Evolutionary conservation across 768 basidiomycete genomes (phyloP), one percentile per base, ranked within the genome.

Genomic region (Jaapia argillacea): DNA sequence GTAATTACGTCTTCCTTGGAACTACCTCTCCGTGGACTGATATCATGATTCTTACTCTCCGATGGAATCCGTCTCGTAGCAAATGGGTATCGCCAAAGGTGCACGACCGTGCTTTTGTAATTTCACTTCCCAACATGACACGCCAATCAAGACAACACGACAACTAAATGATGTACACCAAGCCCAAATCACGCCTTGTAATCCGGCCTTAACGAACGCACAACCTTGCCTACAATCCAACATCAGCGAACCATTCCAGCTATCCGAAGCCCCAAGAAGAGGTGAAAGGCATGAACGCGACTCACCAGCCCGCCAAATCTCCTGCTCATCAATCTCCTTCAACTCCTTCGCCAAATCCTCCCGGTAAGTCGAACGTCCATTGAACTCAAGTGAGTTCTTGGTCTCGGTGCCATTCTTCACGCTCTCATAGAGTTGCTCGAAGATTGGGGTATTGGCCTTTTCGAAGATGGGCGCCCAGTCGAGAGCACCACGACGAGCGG

Each of bases 381-480:
- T 98, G 77, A 88, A 99, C 60, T 96, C 90, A 56, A 99, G 80
- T 27, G 90, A 81, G 60, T 93, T 94, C 65, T 91, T 85, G 24
- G 96, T 98, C 76, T 99, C 96, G 10, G 89, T 87, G 43, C 96
- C 96, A 58, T 98, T 81, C 64, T 71, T 78, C 57, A 98, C 94
- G 62, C 87, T 88, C 71, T 88, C 74, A 70, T 99, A 99, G 22
- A 98, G 82, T 57, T 82, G 68, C 68, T 97, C 90, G 61, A 98
- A 99, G 58, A 98, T 71, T 48, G 96, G 96, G 31, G 83, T 54
- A 71, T 97, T 98, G 50, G 93, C 81, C 67, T 86, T 82, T 67
- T 94, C 91, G 61, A 93, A 92, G 65, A 96, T 69, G 48, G 92
- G 93, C 10, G 94, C 93, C 96, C 96, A 98, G 75, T 98, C 96